phyloP scores from a whole-genome alignment of 441 rosid genomes.

The Erodium trifolium region DNA sequence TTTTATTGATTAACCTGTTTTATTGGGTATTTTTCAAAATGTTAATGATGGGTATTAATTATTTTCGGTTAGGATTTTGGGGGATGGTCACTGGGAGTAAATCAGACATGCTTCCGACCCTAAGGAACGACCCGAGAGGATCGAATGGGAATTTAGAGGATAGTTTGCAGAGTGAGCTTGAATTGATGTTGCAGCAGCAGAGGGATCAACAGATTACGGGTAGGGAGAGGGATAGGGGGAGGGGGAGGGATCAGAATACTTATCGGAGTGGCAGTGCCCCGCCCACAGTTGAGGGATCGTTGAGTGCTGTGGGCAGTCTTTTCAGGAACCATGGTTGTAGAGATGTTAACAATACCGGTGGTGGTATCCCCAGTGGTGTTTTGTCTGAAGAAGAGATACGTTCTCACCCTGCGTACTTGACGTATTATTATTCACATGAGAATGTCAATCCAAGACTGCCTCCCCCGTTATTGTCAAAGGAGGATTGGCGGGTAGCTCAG shows the following conservation, averaged over 20 bases:
- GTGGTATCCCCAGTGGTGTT: slow-evolving; percentile 27
- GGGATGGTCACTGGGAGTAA: slow-evolving; percentile 49
- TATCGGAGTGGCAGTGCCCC: slow-evolving; percentile 91
- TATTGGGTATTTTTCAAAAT: background rate
- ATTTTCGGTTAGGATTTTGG: slow-evolving; percentile 1
- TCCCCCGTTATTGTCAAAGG: slow-evolving; percentile 72
- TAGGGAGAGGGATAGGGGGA: background rate
- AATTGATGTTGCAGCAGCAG: slow-evolving; percentile 50
- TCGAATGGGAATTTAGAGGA: slow-evolving; percentile 51
- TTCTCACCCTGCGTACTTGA: slow-evolving; percentile 69
- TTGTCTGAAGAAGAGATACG: slow-evolving; percentile 73
- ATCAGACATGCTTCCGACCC: slow-evolving; percentile 45
- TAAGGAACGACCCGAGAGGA: slow-evolving; percentile 38
- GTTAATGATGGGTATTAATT: background rate
- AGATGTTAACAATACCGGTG: slow-evolving; percentile 25
- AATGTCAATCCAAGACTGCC: slow-evolving; percentile 77
- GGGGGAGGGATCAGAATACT: slow-evolving; percentile 33
- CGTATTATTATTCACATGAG: slow-evolving; percentile 69
- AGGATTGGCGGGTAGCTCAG: slow-evolving; percentile 84
- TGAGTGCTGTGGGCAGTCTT: slow-evolving; percentile 62
- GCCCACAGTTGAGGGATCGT: slow-evolving; percentile 86
- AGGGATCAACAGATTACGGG: slow-evolving; percentile 34
- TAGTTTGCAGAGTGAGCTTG: slow-evolving; percentile 58
- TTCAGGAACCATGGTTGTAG: slow-evolving; percentile 38
- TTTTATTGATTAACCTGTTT: background rate